Evolutionary conservation across 768 basidiomycete genomes (phyloP).

Genomic region (Antrodiella citrinella): DNA sequence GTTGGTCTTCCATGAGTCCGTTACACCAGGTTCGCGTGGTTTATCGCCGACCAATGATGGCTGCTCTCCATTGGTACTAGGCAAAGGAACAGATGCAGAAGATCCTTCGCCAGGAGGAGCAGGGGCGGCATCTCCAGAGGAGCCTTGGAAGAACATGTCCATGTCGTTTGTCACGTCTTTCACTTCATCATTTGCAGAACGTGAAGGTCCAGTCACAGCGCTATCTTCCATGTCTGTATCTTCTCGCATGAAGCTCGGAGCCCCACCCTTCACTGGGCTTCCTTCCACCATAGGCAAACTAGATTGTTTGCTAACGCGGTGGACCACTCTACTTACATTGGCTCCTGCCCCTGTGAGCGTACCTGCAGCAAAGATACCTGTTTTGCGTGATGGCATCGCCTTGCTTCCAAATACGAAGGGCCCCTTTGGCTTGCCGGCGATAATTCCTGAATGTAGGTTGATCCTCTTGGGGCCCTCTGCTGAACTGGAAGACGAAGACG

Average conservation of each 20-base stretch:
- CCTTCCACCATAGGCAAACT: conserved; percentile 35
- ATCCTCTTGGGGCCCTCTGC: conserved; percentile 8
- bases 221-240: neutral
- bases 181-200: neutral
- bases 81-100: neutral
- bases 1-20: conserved; percentile 25
- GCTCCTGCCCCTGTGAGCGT: conserved; percentile 3
- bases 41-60: neutral
- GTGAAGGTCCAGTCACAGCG: neutral
- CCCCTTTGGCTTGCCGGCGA: conserved; percentile 15
- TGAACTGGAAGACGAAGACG: neutral
- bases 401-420: neutral
- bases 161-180: neutral
- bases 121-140: neutral
- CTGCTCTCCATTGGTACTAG: neutral
- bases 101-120: neutral
- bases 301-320: conserved; percentile 35
- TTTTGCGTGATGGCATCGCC: neutral
- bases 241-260: conserved; percentile 2
- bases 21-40: neutral
- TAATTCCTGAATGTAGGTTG: conserved; percentile 15
- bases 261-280: conserved; percentile 37
- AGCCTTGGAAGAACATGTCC: neutral
- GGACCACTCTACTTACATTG: conserved; percentile 16
- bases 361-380: conserved; percentile 13